Percentiles rank a stretch among this genome's conserved stretches.
These are phyloP conservation scores for Adansonia digitata DNA, from an alignment of 345 rosid genomes.

Conservation along the genomic window DNA sequence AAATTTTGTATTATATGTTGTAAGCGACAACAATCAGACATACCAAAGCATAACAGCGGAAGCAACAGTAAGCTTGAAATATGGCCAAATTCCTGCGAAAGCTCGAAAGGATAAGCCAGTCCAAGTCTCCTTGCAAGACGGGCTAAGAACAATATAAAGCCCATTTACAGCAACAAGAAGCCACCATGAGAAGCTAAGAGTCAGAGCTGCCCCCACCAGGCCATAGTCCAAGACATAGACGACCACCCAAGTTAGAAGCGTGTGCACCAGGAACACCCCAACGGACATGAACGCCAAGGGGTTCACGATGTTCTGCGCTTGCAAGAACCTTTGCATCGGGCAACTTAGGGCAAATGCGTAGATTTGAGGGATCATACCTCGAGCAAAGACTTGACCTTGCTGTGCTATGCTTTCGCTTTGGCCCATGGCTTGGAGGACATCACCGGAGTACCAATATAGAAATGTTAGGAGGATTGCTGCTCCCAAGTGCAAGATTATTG, in stretches of 20 bases:
- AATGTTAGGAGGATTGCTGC: slow-evolving; percentile 67
- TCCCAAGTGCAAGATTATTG: slow-evolving; percentile 65
- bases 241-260: slow-evolving; percentile 55
- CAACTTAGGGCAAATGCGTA: slow-evolving; percentile 78
- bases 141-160: slow-evolving; percentile 61
- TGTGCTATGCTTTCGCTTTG: slow-evolving; percentile 54
- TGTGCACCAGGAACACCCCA: slow-evolving; percentile 68
- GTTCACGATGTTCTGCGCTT: slow-evolving; percentile 91
- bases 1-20: too few species aligned
- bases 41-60: slow-evolving; percentile 95
- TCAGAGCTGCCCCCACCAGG: slow-evolving; percentile 75
- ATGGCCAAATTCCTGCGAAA: slow-evolving; percentile 83
- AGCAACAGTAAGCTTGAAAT: slow-evolving; percentile 79
- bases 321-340: slow-evolving; percentile 87
- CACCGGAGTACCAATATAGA: slow-evolving; percentile 67
- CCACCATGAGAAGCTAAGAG: slow-evolving; percentile 82
- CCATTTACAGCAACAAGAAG: slow-evolving; percentile 45
- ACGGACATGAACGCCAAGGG: slow-evolving; percentile 81
- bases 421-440: slow-evolving; percentile 50
- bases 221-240: slow-evolving; percentile 53
- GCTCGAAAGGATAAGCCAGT: slow-evolving; percentile 58
- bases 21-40: not conserved
- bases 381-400: slow-evolving; percentile 65
- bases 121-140: slow-evolving; percentile 75
- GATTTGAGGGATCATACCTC: slow-evolving; percentile 71